These are phyloP conservation scores for Penicillium sp. DNA, from an alignment of 2,329 filamentous ascomycete genomes.

Conservation along the genomic window DNA sequence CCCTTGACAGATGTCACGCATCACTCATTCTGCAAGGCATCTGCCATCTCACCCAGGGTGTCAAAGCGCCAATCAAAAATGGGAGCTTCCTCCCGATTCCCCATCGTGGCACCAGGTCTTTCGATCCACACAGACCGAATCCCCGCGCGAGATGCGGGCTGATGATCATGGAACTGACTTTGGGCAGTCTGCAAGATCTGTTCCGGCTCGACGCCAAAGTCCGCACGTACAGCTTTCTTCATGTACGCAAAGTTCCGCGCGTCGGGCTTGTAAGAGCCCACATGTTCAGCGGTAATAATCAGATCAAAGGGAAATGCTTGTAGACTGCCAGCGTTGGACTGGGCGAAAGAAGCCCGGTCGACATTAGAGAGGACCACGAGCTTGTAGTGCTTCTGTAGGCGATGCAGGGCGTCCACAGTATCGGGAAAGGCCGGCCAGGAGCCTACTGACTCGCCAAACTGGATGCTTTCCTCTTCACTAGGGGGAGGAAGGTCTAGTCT, in stretches of 20 bases:
- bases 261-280: conserved; percentile 71
- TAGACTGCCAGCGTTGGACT: conserved; percentile 51
- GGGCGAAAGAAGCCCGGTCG: conserved; percentile 52
- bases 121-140: conserved; percentile 66
- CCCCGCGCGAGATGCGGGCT: conserved; percentile 61
- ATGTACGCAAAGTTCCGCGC: conserved; percentile 66
- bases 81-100: conserved; percentile 38
- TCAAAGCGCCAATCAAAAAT: conserved; percentile 59
- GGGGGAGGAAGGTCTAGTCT: conserved; percentile 27
- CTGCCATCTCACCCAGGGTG: conserved; percentile 61
- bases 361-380: conserved; percentile 60
- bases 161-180: conserved; percentile 66
- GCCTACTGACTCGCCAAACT: conserved; percentile 52
- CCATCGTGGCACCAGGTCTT: conserved; percentile 41
- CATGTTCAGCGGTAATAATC: conserved; percentile 68
- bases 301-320: conserved; percentile 58
- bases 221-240: conserved; percentile 52
- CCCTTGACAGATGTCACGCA: neutral
- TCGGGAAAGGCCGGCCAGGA: conserved; percentile 59
- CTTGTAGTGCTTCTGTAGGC: conserved; percentile 52
- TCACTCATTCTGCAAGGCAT: conserved; percentile 34
- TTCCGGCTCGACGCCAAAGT: conserved; percentile 57
- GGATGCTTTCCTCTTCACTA: conserved; percentile 37
- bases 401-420: conserved; percentile 53
- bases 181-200: conserved; percentile 68